Evolutionary conservation across 1,284 basidiomycete genomes (phyloP).

Genomic region (Kalmanozyma brasiliensis): DNA sequence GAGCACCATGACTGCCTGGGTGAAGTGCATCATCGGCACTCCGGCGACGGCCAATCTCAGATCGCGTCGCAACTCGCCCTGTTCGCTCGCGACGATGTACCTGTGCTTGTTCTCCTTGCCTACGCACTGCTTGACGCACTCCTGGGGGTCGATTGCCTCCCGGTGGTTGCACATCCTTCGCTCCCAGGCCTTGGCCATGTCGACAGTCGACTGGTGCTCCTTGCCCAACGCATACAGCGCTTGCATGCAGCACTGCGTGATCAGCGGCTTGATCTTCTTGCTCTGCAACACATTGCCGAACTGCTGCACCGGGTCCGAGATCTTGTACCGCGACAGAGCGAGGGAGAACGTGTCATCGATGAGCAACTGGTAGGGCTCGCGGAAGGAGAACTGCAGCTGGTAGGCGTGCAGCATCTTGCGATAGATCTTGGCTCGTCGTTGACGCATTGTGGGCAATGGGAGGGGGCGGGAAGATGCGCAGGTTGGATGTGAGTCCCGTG

Average conservation of each 20-base stretch:
- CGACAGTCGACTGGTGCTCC: slow-evolving; percentile 70
- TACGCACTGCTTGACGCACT: slow-evolving; percentile 77
- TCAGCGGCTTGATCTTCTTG: slow-evolving; percentile 61
- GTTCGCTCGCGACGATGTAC: slow-evolving; percentile 59
- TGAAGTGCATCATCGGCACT: slow-evolving; percentile 63
- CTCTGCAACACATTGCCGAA: slow-evolving; percentile 52
- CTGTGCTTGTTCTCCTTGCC: slow-evolving; percentile 62
- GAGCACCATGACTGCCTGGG: slow-evolving; percentile 64
- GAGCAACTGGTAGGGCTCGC: slow-evolving; percentile 64
- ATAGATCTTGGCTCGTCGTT: slow-evolving; percentile 64
- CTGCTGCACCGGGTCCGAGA: slow-evolving; percentile 44
- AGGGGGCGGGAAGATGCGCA: background rate
- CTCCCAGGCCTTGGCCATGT: slow-evolving; percentile 92
- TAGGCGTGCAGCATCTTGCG: slow-evolving; percentile 63
- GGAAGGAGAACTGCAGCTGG: slow-evolving; percentile 61
- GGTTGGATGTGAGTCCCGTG: background rate
- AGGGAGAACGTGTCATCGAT: slow-evolving; percentile 61
- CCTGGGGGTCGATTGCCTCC: slow-evolving; percentile 80
- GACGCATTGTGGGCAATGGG: slow-evolving; percentile 52
- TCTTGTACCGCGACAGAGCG: slow-evolving; percentile 54
- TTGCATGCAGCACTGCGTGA: slow-evolving; percentile 66
- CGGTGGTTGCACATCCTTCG: slow-evolving; percentile 92
- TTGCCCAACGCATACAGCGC: slow-evolving; percentile 59
- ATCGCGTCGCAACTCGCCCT: slow-evolving; percentile 36
- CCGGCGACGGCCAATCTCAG: slow-evolving; percentile 45